Percentiles rank a stretch among this genome's conserved stretches.
These are phyloP conservation scores for Rhizopus delemar DNA, from an alignment of 371 early-diverging fungal genomes.

Conservation along the genomic window DNA sequence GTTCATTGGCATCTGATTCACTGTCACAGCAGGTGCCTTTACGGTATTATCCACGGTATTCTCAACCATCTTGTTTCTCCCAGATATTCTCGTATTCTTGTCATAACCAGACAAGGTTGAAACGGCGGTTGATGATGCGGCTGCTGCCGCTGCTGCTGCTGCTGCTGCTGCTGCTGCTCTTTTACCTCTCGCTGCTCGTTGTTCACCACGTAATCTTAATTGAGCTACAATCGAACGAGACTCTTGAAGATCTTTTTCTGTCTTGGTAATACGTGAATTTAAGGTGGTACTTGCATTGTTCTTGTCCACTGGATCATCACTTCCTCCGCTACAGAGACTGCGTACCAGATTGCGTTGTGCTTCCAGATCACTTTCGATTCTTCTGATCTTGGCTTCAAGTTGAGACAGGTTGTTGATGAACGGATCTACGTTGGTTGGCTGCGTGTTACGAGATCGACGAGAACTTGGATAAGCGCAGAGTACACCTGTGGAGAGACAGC, in stretches of 20 bases:
- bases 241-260: constrained; percentile 49
- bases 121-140: constrained; percentile 4
- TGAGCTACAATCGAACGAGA: constrained; percentile 50
- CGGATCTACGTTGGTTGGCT: constrained; percentile 48
- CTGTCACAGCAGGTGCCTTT: not conserved
- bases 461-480: constrained; percentile 48
- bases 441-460: constrained; percentile 46
- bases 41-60: constrained; percentile 9
- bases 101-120: constrained; percentile 18
- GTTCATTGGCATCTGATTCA: constrained; percentile 2
- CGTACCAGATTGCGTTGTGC: constrained; percentile 35
- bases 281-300: not conserved
- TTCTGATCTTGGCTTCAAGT: constrained; percentile 41
- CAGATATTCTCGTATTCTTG: constrained; percentile 14
- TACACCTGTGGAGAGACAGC: constrained; percentile 42
- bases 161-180: constrained; percentile 28
- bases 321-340: constrained; percentile 14
- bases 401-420: constrained; percentile 50
- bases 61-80: constrained; percentile 10
- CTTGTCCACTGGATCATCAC: not conserved
- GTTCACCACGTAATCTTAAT: constrained; percentile 45
- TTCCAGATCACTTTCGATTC: constrained; percentile 44
- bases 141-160: constrained; percentile 7
- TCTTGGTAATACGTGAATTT: constrained; percentile 30
- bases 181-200: constrained; percentile 39